Evolutionary conservation across 164 flowering plant genomes (phyloP).

Genomic region (Warburgia ugandensis): DNA sequence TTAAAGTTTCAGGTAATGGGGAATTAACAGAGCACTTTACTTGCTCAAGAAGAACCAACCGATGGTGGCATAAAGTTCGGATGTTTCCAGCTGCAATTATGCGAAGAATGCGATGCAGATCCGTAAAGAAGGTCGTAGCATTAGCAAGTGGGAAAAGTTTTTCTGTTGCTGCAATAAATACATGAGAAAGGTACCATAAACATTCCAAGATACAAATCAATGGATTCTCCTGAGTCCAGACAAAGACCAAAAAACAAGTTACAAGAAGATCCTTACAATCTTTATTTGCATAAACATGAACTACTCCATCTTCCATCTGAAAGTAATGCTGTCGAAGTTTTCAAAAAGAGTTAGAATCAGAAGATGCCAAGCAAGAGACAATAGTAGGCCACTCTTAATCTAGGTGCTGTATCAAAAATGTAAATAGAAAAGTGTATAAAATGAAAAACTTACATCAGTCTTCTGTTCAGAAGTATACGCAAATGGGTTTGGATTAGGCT

Average conservation of each 20-base stretch:
- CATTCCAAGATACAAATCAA: neutral
- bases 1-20: too few relatives aligned
- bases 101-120: conserved; percentile 76
- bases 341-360: conserved; percentile 1
- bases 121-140: conserved; percentile 93
- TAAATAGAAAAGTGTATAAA: too few relatives aligned
- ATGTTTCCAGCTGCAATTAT: conserved; percentile 81
- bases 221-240: too few relatives aligned
- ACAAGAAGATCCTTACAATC: conserved; percentile 77
- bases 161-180: conserved; percentile 51
- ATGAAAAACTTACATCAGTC: conserved; percentile 58
- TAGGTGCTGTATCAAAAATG: too few relatives aligned
- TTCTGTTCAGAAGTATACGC: conserved; percentile 57
- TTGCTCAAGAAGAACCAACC: conserved; percentile 84
- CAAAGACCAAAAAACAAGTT: too few relatives aligned
- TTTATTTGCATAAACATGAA: conserved; percentile 83
- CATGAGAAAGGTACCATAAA: conserved; percentile 4
- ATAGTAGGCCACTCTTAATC: too few relatives aligned
- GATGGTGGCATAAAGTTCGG: conserved; percentile 80
- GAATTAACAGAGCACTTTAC: too few relatives aligned
- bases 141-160: conserved; percentile 86
- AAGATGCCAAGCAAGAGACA: neutral
- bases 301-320: conserved; percentile 92
- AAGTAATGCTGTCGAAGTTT: conserved; percentile 63
- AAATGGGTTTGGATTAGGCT: conserved; percentile 82